Evolutionary conservation across 2,329 filamentous ascomycete species (phyloP), one percentile per base, ranked within the genome.

Genomic region (Hymenoscyphus fraxineus): DNA sequence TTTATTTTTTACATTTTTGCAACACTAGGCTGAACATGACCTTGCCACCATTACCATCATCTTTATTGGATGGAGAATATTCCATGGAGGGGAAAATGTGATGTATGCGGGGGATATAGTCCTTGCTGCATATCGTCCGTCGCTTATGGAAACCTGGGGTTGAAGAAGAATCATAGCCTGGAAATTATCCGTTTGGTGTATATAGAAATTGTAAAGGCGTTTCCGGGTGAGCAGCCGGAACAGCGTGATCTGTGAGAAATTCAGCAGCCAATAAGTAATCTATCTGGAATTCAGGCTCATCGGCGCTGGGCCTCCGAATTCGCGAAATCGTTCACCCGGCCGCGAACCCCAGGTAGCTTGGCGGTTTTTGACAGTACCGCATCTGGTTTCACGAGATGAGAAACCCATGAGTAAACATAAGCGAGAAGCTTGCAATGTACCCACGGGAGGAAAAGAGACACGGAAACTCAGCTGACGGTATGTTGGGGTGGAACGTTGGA

Each of bases 261-360:
- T 32, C 27, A 51, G 51, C 64, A 64, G 27, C 64, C 64, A 44
- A 62, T 58, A 60, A 39, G 56, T 61, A 68, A 70, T 70, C 64
- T 67, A 66, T 57, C 59, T 65, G 63, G 65, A 62, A 67, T 64
- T 66, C 63, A 65, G 64, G 61, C 65, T 63, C 66, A 58, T 66
- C 64, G 64, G 66, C 39, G 54, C 54, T 51, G 35, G 60, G 44
- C 44, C 61, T 67, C 67, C 66, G 69, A 65, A 67, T 63, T 66
- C 66, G 69, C 66, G 63, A 61, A 67, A 66, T 68, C 56, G 66
- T 69, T 69, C 64, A 67, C 16, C 64, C 64, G 64, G 41, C 55
- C 32, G 54, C 27, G 35, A 40, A 63, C 59, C 61, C 55, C 35
- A 55, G 61, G 35, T 27, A 31, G n/a, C 47, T 61, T 55, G 59